Evolutionary conservation across 768 basidiomycete genomes (phyloP), one percentile per base, ranked within the genome.

Genomic region (Daedalea quercina): DNA sequence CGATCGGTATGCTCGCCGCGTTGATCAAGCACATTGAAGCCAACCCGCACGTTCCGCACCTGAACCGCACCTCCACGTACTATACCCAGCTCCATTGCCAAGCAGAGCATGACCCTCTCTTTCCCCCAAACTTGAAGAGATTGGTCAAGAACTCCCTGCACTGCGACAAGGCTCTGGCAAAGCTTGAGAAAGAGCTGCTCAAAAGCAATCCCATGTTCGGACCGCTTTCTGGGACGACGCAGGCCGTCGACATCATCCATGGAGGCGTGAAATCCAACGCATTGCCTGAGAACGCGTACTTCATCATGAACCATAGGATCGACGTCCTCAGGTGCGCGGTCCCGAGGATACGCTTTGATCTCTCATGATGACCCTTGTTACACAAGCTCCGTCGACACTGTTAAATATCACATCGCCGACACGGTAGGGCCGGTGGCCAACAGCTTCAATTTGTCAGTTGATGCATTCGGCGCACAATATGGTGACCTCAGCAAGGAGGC

Each of bases 211-310:
- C 54, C 9, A 22, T 22, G 54, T 59, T 51, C 41, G 54, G 45
- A 20, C 80, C 72, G 52, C 65, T 82, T 1, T 70, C 82, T 6
- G 76, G 82, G 25, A 90, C 87, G 1, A 90, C 90, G 1, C 87
- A 90, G 66, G 90, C 90, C 1, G 76, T 85, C 35, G 89, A 91
- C 59, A 63, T 93, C 41, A 68, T 78, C 44, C 54, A 64, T 23
- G 67, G 69, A 17, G 67, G 64, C 11, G 67, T 66, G 20, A 65
- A 65, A 59, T 55, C 58, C 24, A 92, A 92, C 59, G 89, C 89
- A 24, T 76, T 94, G n/a, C 90, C 90, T 0, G 90, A 92, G 67
- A 74, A 70, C 53, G 84, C 80, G 0, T 82, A 70, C 63, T 87
- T 84, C 1, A 65, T 89, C 20, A 75, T 90, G 37, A 88, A 90